phyloP scores from a whole-genome alignment of 2,329 filamentous ascomycete species.

The Trichoderma guizhouense region DNA sequence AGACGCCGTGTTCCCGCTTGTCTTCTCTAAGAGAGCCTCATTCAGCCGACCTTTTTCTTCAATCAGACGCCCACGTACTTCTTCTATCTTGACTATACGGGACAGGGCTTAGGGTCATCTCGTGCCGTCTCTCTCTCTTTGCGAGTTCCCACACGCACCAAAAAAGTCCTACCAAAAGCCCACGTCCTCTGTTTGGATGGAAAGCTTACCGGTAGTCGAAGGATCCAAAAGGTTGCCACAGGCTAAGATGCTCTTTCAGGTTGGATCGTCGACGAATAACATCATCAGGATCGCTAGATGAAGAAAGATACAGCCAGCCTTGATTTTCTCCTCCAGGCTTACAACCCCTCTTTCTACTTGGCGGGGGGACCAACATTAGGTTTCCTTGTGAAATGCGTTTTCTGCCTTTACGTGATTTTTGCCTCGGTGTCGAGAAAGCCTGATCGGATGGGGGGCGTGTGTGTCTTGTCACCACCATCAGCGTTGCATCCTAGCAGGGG shows the following conservation, averaged over 20 bases:
- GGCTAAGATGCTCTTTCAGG: not conserved
- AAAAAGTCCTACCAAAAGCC: not conserved
- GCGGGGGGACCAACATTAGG: not conserved
- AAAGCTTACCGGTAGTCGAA: not conserved
- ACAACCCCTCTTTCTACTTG: not conserved
- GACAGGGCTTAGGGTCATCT: not conserved
- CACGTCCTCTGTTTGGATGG: not conserved
- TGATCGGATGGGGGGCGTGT: not conserved
- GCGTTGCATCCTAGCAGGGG: constrained; percentile 6
- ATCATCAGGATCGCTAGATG: not conserved
- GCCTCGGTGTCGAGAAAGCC: not conserved
- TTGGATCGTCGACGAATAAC: constrained; percentile 2
- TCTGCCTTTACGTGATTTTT: not conserved
- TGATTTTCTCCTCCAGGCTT: not conserved
- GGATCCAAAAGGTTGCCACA: not conserved
- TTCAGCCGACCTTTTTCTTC: not conserved
- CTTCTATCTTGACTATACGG: not conserved
- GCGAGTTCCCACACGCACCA: constrained; percentile 3
- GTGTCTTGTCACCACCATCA: constrained; percentile 4
- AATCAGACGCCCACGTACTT: not conserved
- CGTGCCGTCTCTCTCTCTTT: not conserved
- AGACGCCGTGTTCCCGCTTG: not conserved
- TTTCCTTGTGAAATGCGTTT: not conserved
- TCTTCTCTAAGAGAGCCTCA: not conserved
- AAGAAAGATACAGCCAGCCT: not conserved